Percentiles rank a stretch among this genome's conserved stretches.
phyloP scores from a whole-genome alignment of 2,329 filamentous ascomycete species.

The Uncinocarpus reesii region DNA sequence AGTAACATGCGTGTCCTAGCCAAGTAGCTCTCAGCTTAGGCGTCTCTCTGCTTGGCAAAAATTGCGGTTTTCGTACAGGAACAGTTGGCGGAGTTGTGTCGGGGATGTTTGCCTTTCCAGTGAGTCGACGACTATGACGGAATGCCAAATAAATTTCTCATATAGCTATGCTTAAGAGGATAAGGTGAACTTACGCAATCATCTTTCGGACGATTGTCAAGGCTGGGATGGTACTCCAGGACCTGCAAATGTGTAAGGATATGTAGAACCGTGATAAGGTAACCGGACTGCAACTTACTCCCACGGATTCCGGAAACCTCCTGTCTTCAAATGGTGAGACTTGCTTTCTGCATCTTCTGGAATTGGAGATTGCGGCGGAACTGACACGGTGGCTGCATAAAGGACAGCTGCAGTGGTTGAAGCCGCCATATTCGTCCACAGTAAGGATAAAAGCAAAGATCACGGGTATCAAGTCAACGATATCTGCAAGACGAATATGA shows the following conservation, averaged over 20 bases:
- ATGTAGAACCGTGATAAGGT: not conserved
- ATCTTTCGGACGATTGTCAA: slow-evolving; percentile 10
- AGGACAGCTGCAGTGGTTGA: slow-evolving; percentile 26
- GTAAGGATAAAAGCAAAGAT: too few species aligned
- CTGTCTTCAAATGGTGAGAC: slow-evolving; percentile 31
- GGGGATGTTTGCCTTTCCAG: slow-evolving; percentile 45
- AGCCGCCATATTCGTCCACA: not conserved
- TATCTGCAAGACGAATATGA: too few species aligned
- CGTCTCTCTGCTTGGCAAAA: slow-evolving; percentile 52
- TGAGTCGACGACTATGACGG: slow-evolving; percentile 35
- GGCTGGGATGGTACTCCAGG: slow-evolving; percentile 17
- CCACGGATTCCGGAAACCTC: slow-evolving; percentile 38
- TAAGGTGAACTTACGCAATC: slow-evolving; percentile 3
- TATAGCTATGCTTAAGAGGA: too few species aligned
- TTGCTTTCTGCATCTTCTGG: slow-evolving; percentile 35
- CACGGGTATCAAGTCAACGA: too few species aligned
- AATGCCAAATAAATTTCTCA: too few species aligned
- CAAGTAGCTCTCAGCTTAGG: slow-evolving; percentile 69
- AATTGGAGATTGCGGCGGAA: slow-evolving; percentile 24
- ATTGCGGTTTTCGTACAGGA: slow-evolving; percentile 55
- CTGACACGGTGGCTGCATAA: slow-evolving; percentile 35
- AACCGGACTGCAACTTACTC: slow-evolving; percentile 23
- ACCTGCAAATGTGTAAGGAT: slow-evolving; percentile 17
- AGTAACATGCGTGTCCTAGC: slow-evolving; percentile 92
- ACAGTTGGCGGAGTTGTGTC: slow-evolving; percentile 58